phyloP scores from a whole-genome alignment of 495 filamentous ascomycete species.

The Podospora comata region DNA sequence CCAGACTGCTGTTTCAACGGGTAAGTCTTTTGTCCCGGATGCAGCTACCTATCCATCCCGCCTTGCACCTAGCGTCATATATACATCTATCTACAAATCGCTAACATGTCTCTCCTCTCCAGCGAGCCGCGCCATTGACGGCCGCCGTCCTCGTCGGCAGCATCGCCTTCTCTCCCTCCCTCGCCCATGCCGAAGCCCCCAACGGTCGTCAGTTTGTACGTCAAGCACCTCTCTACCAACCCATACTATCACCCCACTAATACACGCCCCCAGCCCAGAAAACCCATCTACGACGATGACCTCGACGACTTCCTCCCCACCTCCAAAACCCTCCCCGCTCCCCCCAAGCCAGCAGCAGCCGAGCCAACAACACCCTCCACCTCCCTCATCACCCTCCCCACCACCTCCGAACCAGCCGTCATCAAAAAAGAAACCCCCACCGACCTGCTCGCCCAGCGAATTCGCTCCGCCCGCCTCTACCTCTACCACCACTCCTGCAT shows the following conservation, averaged over 20 bases:
- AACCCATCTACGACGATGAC: conserved; percentile 89
- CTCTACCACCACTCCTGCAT: conserved; percentile 67
- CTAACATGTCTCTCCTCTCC: conserved; percentile 9
- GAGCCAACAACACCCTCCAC: conserved; percentile 27
- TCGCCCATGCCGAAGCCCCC: conserved; percentile 47
- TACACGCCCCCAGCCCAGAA: conserved; percentile 43
- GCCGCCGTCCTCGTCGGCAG: conserved; percentile 45
- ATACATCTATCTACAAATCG: neutral
- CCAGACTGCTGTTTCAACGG: conserved; percentile 52
- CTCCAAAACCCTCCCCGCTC: conserved; percentile 19
- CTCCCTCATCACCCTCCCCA: conserved; percentile 31
- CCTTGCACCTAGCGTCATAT: neutral
- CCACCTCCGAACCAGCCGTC: conserved; percentile 38
- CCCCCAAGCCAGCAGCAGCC: conserved; percentile 15
- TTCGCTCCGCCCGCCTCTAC: conserved; percentile 75
- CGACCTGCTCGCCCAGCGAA: conserved; percentile 81
- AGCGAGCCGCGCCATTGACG: conserved; percentile 48
- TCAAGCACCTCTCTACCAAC: neutral
- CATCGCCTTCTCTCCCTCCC: conserved; percentile 43
- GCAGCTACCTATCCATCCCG: neutral
- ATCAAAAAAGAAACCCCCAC: conserved; percentile 30
- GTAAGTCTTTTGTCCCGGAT: conserved; percentile 28
- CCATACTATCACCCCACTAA: neutral
- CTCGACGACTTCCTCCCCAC: conserved; percentile 45
- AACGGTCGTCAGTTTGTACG: conserved; percentile 38